Conservation (phyloP, 352 stramenopile genomes). For the Aphanomyces astaci region DNA sequence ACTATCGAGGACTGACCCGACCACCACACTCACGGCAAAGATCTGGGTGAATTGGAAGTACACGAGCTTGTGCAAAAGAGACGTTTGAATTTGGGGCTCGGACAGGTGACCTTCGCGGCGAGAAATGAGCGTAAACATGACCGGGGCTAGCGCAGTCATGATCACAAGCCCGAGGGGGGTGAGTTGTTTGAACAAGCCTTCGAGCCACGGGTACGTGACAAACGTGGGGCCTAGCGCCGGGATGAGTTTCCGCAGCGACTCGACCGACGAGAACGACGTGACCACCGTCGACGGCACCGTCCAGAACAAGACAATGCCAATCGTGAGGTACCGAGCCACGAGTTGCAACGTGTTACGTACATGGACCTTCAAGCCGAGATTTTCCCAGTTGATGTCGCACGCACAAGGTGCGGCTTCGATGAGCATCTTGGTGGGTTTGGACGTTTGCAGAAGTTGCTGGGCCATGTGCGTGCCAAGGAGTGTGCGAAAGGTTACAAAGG, state of each 20-base stretch:
- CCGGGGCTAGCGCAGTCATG: slow-evolving; percentile 48
- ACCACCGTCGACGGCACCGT: slow-evolving; percentile 76
- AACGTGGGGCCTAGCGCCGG: slow-evolving; percentile 61
- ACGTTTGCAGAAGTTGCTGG: slow-evolving; percentile 70
- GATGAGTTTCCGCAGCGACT: slow-evolving; percentile 49
- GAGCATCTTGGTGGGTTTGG: slow-evolving; percentile 59
- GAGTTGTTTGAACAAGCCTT: slow-evolving; percentile 63
- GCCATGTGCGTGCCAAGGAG: slow-evolving; percentile 63
- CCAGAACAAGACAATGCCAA: slow-evolving; percentile 69
- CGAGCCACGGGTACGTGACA: slow-evolving; percentile 47
- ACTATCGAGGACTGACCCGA: slow-evolving; percentile 59
- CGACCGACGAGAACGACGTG: slow-evolving; percentile 55
- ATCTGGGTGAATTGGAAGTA: slow-evolving; percentile 81
- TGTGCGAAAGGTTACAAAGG: slow-evolving; percentile 77
- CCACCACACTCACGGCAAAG: slow-evolving; percentile 72
- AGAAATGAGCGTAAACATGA: slow-evolving; percentile 61
- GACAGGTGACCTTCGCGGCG: slow-evolving; percentile 58
- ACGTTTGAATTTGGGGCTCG: slow-evolving; percentile 50
- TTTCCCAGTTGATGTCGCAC: slow-evolving; percentile 70
- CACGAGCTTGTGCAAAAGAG: slow-evolving; percentile 64
- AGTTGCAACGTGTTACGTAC: slow-evolving; percentile 44
- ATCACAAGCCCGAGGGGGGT: slow-evolving; percentile 52
- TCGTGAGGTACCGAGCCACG: slow-evolving; percentile 47
- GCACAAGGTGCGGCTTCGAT: slow-evolving; percentile 55
- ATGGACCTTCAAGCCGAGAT: slow-evolving; percentile 52